Base-by-base conservation (phyloP, 352 stramenopile genomes). In the Pythium vanterpoolii region DNA sequence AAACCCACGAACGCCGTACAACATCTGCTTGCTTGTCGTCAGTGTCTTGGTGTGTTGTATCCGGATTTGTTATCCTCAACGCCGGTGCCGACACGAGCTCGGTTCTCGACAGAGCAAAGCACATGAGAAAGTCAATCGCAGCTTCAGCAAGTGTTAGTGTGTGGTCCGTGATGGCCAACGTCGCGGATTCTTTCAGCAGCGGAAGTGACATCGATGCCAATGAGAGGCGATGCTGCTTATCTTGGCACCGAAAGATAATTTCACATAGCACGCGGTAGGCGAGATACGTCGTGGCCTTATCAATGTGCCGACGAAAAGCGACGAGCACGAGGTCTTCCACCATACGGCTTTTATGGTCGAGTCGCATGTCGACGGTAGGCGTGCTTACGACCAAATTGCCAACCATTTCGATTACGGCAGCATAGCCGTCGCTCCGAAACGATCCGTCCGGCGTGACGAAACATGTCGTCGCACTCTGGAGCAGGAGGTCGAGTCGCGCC, bases 111-210 rank as follows among this genome's bases (percentile, higher is more conserved):
- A 87, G 74, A 21, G 81, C 79, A 62, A 84, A 87, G 51, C 71
- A 88, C 77, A 90, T 84, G 21, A 95, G 62, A 42, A 90, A 92
- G 46, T 95, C 86, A 9, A 95, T 73, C 14, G 81, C 81, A 7
- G 77, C 69, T 53, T 95, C 81, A 7, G 77, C 60, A 23, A 95
- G 53, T 48, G 83, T 11, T 1, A 36, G 24, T 7, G 47, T 39
- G 49, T 72, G 50, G 33, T 60, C 77, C 42, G 84, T 81, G 1
- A 68, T 64, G 1, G 65, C 65, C 52, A 60, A 42, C 10, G 68
- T 53, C 27, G 46, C 31, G 11, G 59, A 74, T 27, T 84, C 69
- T 33, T 83, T 69, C n/a, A 95, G 53, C 0, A 66, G 66, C 31
- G 83, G 83, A 51, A 93, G 64, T 10, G 77, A 75, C 6, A 69